Conservation (phyloP, 345 rosid genomes). For the Hibiscus tridactylites region DNA sequence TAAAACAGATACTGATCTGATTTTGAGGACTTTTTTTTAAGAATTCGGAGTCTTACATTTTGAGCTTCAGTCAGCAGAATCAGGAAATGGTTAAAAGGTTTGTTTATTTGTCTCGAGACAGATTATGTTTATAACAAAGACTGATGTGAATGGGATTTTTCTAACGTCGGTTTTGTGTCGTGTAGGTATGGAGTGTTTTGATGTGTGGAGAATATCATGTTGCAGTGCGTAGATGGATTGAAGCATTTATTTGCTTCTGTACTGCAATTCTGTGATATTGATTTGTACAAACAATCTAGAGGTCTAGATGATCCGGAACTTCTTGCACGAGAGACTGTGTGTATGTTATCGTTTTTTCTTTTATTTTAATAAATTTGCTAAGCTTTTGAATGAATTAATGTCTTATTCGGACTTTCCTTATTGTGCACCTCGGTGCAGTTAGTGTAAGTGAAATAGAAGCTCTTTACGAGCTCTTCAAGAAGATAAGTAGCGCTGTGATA, state of each 20-base stretch:
- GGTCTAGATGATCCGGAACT: constrained; percentile 89
- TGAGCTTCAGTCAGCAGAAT: not conserved
- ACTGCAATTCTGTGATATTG: constrained; percentile 73
- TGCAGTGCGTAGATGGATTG: constrained; percentile 84
- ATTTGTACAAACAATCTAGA: constrained; percentile 61
- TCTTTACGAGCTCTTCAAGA: constrained; percentile 93
- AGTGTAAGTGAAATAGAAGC: constrained; percentile 99
- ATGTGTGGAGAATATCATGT: constrained; percentile 58
- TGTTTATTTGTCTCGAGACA: not conserved
- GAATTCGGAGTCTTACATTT: not conserved
- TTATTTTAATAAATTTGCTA: not conserved
- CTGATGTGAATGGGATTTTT: constrained; percentile 6
- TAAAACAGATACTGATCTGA: constrained; percentile 6
- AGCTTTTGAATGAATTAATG: not conserved
- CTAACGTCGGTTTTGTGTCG: constrained; percentile 12
- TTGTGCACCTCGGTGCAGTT: constrained; percentile 44
- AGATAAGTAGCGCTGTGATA: constrained; percentile 97
- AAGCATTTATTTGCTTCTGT: constrained; percentile 53
- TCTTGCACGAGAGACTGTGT: constrained; percentile 94
- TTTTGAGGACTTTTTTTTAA: not conserved
- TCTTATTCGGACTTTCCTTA: not conserved
- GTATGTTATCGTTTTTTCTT: constrained; percentile 37
- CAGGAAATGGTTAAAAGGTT: constrained; percentile 56
- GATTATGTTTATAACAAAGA: not conserved
- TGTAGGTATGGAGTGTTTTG: constrained; percentile 77